Evolutionary conservation across 257 asterid species (phyloP).

Genomic region (Solanum ossicruentum): DNA sequence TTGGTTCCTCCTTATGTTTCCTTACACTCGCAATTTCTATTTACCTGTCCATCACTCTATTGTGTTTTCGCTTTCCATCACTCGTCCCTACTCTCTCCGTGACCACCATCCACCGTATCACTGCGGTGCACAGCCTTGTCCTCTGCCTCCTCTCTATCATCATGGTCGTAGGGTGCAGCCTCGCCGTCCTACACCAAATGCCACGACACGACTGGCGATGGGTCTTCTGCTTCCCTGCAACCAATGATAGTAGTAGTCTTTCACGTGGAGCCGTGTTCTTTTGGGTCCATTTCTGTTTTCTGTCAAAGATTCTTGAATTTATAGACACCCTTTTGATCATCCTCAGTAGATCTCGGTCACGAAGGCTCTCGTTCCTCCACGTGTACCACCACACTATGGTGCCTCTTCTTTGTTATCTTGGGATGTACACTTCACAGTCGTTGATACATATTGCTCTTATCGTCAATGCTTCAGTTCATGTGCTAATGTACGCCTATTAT

Average conservation of each 20-base stretch:
- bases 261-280: constrained; percentile 64
- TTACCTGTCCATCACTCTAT: constrained; percentile 44
- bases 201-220: constrained; percentile 36
- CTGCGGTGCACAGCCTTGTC: constrained; percentile 56
- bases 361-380: constrained; percentile 76
- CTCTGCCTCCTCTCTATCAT: constrained; percentile 62
- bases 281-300: constrained; percentile 68
- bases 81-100: constrained; percentile 19
- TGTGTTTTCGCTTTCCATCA: constrained; percentile 23
- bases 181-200: constrained; percentile 52
- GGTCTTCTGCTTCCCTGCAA: constrained; percentile 62
- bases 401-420: constrained; percentile 52
- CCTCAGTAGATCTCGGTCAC: constrained; percentile 28
- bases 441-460: constrained; percentile 68
- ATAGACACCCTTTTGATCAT: constrained; percentile 59
- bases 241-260: constrained; percentile 11
- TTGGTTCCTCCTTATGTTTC: constrained; percentile 51
- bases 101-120: constrained; percentile 47
- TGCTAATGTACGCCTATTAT: constrained; percentile 74
- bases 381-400: constrained; percentile 86
- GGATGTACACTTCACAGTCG: constrained; percentile 44
- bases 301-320: constrained; percentile 70
- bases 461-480: constrained; percentile 73
- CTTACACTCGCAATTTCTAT: constrained; percentile 33
- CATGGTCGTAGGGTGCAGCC: constrained; percentile 59